Evolutionary conservation across 441 rosid species (phyloP).

Genomic region (Dalechampia spathulata): DNA sequence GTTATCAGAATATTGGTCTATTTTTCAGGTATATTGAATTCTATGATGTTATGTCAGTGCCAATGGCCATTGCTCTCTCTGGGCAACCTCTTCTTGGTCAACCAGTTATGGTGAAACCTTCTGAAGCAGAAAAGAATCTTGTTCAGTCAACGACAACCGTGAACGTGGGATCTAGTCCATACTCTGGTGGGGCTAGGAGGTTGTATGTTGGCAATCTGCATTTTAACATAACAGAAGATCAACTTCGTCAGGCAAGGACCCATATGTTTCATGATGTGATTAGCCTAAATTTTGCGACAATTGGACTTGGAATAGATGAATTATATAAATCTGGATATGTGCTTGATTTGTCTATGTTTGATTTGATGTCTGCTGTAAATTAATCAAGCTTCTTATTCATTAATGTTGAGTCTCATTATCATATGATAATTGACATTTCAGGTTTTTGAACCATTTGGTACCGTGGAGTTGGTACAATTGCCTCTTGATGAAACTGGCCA

Average conservation of each 20-base stretch:
- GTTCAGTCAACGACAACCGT: constrained; percentile 83
- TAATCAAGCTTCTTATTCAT: background rate
- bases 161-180: constrained; percentile 56
- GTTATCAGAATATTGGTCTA: too few relatives aligned
- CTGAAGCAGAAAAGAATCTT: constrained; percentile 98
- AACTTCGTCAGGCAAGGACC: constrained; percentile 70
- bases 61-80: constrained; percentile 98
- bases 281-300: too few relatives aligned
- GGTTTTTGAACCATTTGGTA: constrained; percentile 96
- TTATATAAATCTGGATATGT: too few relatives aligned
- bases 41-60: constrained; percentile 97
- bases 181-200: constrained; percentile 89
- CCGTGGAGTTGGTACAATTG: constrained; percentile 93
- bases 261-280: background rate
- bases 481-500: constrained; percentile 85
- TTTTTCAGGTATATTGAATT: constrained; percentile 80
- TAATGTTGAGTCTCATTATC: background rate
- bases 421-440: constrained; percentile 23
- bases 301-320: too few relatives aligned
- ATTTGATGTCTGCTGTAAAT: background rate
- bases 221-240: constrained; percentile 80
- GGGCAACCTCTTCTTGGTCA: constrained; percentile 95
- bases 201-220: constrained; percentile 94
- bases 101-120: constrained; percentile 98
- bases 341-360: too few relatives aligned